These are phyloP conservation scores for Saccharomyces mikatae DNA, from an alignment of 805 yeast species.

Conservation along the genomic window DNA sequence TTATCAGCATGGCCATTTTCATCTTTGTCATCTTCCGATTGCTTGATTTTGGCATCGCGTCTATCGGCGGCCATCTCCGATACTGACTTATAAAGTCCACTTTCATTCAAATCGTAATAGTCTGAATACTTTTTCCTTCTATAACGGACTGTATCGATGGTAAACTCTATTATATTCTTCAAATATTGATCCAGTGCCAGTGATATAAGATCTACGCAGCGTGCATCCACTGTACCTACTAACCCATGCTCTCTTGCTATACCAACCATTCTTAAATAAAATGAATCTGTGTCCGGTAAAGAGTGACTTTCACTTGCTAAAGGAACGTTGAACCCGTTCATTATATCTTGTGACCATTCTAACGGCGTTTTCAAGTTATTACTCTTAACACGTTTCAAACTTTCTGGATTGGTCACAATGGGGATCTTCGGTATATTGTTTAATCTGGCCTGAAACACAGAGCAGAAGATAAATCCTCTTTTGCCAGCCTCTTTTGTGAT, in stretches of 20 bases:
- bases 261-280: slow-evolving; percentile 66
- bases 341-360: slow-evolving; percentile 89
- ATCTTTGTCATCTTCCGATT: slow-evolving; percentile 3
- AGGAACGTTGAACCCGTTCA: slow-evolving; percentile 77
- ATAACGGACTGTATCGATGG: slow-evolving; percentile 63
- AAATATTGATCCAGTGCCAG: slow-evolving; percentile 80
- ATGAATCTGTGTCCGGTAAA: slow-evolving; percentile 67
- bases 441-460: slow-evolving; percentile 61
- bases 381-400: slow-evolving; percentile 25
- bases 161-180: slow-evolving; percentile 62
- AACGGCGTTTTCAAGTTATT: slow-evolving; percentile 38
- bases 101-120: slow-evolving; percentile 28
- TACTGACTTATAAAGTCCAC: slow-evolving; percentile 25
- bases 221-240: slow-evolving; percentile 69
- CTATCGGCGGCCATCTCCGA: slow-evolving; percentile 6
- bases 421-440: slow-evolving; percentile 68
- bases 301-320: slow-evolving; percentile 70
- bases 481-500: slow-evolving; percentile 81
- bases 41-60: slow-evolving; percentile 1
- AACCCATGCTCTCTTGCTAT: slow-evolving; percentile 86
- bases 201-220: slow-evolving; percentile 65
- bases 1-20: slow-evolving; percentile 9
- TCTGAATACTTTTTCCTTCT: slow-evolving; percentile 41
- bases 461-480: slow-evolving; percentile 61
- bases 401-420: slow-evolving; percentile 36